Base-by-base conservation (phyloP, 2,329 filamentous ascomycete species). In the Epicoccum nigrum region DNA sequence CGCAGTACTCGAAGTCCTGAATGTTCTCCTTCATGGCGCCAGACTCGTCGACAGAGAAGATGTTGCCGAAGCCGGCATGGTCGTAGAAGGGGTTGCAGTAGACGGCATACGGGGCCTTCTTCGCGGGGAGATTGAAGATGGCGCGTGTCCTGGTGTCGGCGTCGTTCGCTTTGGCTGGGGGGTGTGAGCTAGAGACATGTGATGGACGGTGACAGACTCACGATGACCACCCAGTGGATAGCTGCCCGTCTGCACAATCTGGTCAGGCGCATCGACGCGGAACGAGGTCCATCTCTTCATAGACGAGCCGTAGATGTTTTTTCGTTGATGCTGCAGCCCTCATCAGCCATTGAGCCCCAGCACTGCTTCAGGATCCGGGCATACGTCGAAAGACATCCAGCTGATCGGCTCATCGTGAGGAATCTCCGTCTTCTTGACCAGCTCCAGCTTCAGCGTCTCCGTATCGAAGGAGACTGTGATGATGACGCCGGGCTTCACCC, bases 231-330 rank as follows among this genome's bases (percentile, higher is more conserved):
- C 85, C 72, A 96, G 87, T 2, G 88, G 82, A 23, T 72, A 91
- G 86, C 12, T 90, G 90, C 35, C 81, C 80, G 71, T 83, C 62
- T 94, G 90, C 38, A 85, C 76, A 59, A 96, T 94, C 41, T 90
- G 84, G 2, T 84, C 86, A 2, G 90, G 88, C 61, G 83, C 87
- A 64, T 86, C 83, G 65, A 95, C 88, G 37, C 85, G 79, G 73
- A 90, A 93, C 71, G 88, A 92, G 41, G 87, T 87, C 90, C 90
- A 96, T 72, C 92, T 93, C 81, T 96, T 96, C 90, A 94, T 94
- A 54, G 90, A 89, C 3, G 91, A 87, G 65, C 91, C 91, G 73
- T 96, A 96, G 54, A 96, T 87, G 71, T 89, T 88, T 75, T 91
- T 93, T 68, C 87, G 89, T 55, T 82, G 78, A 75, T 95, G 90